Percentiles rank a stretch among this genome's conserved stretches.
These are phyloP conservation scores for Sisymbrium altissimum DNA, from an alignment of 345 rosid genomes.

Conservation along the genomic window DNA sequence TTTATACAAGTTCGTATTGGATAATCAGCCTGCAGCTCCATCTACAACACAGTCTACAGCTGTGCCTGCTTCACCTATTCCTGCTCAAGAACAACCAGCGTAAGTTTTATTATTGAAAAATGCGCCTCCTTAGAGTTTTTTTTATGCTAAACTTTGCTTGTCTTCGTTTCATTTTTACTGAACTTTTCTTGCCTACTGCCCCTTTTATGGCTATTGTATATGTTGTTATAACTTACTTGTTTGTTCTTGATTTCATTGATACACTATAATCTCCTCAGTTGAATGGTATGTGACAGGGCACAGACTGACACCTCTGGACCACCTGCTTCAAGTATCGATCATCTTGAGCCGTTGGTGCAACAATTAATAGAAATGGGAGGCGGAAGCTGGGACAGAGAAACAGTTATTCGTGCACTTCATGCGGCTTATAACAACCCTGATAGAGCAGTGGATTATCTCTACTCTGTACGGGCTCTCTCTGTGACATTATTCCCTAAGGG, in stretches of 20 bases:
- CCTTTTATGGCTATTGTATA: no score
- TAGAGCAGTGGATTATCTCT: constrained; percentile 97
- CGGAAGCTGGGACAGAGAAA: constrained; percentile 95
- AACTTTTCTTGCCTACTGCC: no score
- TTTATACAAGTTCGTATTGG: constrained; percentile 11
- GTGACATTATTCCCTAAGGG: not conserved
- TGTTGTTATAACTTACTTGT: not conserved
- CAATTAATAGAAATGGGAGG: constrained; percentile 96
- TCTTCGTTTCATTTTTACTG: no score
- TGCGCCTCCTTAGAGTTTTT: not conserved
- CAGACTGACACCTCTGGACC: constrained; percentile 58
- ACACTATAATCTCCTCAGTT: constrained; percentile 5
- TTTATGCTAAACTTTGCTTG: no score
- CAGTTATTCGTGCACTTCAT: constrained; percentile 88
- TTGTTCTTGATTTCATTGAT: not conserved
- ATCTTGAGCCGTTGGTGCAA: constrained; percentile 71
- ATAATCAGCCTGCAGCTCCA: constrained; percentile 22
- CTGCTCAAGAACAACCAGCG: constrained; percentile 49
- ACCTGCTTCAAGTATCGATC: constrained; percentile 88
- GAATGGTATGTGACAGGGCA: constrained; percentile 50
- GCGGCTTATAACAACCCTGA: constrained; percentile 99
- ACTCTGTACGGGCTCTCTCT: constrained; percentile 53
- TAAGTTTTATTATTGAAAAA: constrained; percentile 35
- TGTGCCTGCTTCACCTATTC: constrained; percentile 37
- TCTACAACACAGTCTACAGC: constrained; percentile 36